These are phyloP conservation scores for Corylus americana DNA, from an alignment of 306 rosid genomes.

Conservation along the genomic window DNA sequence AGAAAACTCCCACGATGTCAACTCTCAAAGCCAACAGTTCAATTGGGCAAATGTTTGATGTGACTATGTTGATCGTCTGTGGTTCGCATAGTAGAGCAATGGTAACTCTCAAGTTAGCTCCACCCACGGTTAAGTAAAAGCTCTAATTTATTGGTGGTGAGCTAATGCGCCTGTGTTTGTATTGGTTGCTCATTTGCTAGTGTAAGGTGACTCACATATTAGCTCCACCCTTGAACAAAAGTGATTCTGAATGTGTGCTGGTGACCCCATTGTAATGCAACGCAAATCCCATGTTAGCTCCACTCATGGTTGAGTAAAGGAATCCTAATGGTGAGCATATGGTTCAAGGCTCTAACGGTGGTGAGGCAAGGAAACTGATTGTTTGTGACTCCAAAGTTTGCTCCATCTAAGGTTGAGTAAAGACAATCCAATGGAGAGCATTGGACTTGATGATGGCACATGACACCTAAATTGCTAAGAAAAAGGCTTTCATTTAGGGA, in stretches of 20 bases:
- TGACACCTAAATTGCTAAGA: not conserved
- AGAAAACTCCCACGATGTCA: not conserved
- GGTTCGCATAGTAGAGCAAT: not conserved
- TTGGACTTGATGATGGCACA: not conserved
- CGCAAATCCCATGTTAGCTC: not conserved
- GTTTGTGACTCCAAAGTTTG: not conserved
- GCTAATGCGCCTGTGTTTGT: not conserved
- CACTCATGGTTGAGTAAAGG: not conserved
- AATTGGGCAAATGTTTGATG: not conserved
- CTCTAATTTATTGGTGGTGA: not conserved
- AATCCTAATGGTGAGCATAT: no score
- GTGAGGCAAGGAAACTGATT: not conserved
- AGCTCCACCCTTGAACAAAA: not conserved
- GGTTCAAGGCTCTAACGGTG: no score
- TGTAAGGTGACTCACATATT: no score
- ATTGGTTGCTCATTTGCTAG: no score
- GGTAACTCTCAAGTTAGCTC: not conserved
- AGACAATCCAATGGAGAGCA: not conserved
- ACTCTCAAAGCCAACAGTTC: not conserved
- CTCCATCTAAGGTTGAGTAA: not conserved
- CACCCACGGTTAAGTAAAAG: not conserved
- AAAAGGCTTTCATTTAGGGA: not conserved
- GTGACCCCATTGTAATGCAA: no score
- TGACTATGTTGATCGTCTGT: not conserved
- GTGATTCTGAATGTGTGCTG: no score